Percentiles rank a stretch among this genome's conserved stretches.
Conservation (phyloP, 2,329 filamentous ascomycete genomes). For the Cercospora citrullina region DNA sequence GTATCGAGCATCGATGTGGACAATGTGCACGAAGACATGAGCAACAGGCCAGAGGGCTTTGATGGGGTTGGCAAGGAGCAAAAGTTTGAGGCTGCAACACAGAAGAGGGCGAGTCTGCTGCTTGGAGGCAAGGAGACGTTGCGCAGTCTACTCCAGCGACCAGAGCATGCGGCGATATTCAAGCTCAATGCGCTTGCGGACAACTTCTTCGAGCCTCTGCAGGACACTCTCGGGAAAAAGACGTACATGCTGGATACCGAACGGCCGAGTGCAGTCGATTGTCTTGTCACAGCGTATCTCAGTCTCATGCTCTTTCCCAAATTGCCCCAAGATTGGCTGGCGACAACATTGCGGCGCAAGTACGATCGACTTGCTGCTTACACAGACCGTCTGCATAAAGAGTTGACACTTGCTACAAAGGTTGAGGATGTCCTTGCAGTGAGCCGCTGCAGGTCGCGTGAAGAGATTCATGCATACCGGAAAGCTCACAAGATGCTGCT, state of each 20-base stretch:
- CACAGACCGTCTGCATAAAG: conserved; percentile 38
- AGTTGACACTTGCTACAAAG: conserved; percentile 28
- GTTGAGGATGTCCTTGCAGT: conserved; percentile 25
- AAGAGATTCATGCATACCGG: conserved; percentile 5
- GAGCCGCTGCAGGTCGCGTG: conserved; percentile 3
- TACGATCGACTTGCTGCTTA: conserved; percentile 44
- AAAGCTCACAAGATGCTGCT: conserved; percentile 22
- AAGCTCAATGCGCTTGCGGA: conserved; percentile 70
- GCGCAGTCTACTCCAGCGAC: conserved; percentile 61
- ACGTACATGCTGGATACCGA: conserved; percentile 56
- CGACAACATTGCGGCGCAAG: conserved; percentile 56
- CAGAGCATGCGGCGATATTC: conserved; percentile 72
- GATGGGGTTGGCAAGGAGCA: conserved; percentile 35
- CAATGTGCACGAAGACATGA: conserved; percentile 42
- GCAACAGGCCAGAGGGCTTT: conserved; percentile 34
- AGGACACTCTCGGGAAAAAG: conserved; percentile 59
- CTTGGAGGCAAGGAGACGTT: conserved; percentile 58
- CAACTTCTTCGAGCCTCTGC: conserved; percentile 70
- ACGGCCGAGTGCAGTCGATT: conserved; percentile 69
- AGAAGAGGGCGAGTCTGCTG: conserved; percentile 51
- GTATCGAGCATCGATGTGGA: conserved; percentile 50
- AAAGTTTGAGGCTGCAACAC: conserved; percentile 36
- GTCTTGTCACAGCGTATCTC: conserved; percentile 77
- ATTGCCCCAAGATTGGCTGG: conserved; percentile 63
- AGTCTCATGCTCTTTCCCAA: conserved; percentile 67